Conservation (phyloP, 2,329 filamentous ascomycete genomes). For the Botrytis byssoidea region DNA sequence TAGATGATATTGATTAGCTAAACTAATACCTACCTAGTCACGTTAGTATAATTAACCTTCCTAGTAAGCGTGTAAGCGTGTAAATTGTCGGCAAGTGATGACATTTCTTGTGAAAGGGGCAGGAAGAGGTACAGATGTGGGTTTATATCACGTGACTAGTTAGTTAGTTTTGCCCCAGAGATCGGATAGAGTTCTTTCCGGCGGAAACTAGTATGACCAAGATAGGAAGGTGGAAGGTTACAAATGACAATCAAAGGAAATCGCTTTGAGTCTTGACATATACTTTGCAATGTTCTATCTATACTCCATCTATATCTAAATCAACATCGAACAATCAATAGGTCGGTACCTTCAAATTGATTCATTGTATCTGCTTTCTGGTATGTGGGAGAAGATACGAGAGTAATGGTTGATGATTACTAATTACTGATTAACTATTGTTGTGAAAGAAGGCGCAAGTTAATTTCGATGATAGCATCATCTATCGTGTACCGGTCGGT, state of each 20-base stretch:
- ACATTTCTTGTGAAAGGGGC: too few relatives aligned
- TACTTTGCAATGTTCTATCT: neutral
- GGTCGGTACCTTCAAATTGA: neutral
- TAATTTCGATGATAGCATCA: neutral
- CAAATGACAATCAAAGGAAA: neutral
- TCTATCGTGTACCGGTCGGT: neutral
- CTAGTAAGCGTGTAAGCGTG: neutral
- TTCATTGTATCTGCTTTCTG: neutral
- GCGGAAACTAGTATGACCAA: too few relatives aligned
- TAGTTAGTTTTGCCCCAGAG: neutral
- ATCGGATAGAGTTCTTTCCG: conserved; percentile 5
- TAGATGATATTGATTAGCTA: neutral
- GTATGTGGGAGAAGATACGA: neutral
- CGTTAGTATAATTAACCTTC: too few relatives aligned
- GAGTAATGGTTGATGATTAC: neutral
- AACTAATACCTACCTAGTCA: neutral
- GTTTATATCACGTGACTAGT: neutral
- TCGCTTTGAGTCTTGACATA: neutral
- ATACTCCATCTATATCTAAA: neutral
- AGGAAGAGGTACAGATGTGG: neutral
- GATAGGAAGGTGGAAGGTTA: neutral
- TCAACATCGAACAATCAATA: neutral
- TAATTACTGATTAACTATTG: neutral
- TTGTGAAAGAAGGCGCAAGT: neutral
- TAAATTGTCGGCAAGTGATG: neutral